These are phyloP conservation scores for Hymenoscyphus fraxineus DNA, from an alignment of 2,329 filamentous ascomycete genomes.

Conservation along the genomic window DNA sequence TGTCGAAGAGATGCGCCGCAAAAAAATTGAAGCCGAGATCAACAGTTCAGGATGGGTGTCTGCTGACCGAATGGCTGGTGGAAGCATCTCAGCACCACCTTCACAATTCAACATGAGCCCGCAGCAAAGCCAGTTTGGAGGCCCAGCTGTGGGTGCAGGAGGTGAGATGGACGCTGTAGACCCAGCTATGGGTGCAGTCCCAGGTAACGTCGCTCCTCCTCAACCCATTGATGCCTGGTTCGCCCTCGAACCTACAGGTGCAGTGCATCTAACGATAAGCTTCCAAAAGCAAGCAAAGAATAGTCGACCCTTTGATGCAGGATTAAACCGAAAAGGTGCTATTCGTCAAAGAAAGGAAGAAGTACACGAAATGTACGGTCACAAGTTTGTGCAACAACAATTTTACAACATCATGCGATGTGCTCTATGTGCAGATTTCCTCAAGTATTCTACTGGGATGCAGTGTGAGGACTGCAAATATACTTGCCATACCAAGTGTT, in stretches of 20 bases:
- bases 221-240: conserved; percentile 90
- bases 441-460: conserved; percentile 98
- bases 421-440: conserved; percentile 93
- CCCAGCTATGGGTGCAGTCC: conserved; percentile 26
- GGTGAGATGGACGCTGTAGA: conserved; percentile 25
- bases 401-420: conserved; percentile 99
- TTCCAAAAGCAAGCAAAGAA: conserved; percentile 90
- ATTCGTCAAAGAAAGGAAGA: conserved; percentile 98
- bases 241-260: conserved; percentile 87
- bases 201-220: conserved; percentile 36
- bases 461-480: conserved; percentile 99
- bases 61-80: conserved; percentile 84
- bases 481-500: conserved; percentile 97
- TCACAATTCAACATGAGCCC: conserved; percentile 58
- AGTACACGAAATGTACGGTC: conserved; percentile 96
- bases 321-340: conserved; percentile 89
- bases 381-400: conserved; percentile 97
- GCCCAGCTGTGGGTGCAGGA: conserved; percentile 40
- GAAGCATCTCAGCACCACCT: conserved; percentile 41
- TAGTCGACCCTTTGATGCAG: conserved; percentile 77
- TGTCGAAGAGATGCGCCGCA: conserved; percentile 92
- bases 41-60: conserved; percentile 96
- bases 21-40: conserved; percentile 94
- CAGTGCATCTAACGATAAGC: conserved; percentile 85
- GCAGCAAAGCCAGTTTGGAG: conserved; percentile 43